phyloP scores from a whole-genome alignment of 371 early-diverging fungal genomes.

The Funneliformis caledonium region DNA sequence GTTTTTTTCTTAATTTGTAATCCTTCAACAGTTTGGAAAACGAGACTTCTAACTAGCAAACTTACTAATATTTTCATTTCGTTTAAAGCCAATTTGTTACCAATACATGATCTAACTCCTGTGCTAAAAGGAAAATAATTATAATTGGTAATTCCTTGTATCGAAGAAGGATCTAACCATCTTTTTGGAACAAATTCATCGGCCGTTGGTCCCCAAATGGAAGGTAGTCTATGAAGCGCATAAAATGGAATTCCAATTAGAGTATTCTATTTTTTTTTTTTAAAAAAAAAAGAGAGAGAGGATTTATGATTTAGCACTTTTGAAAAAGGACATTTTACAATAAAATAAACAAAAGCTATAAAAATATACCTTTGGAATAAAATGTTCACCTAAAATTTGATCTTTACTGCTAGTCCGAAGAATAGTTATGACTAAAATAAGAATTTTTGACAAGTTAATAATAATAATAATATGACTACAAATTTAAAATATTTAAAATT shows the following conservation, averaged over 20 bases:
- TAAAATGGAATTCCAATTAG: not conserved
- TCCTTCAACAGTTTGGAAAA: constrained; percentile 46
- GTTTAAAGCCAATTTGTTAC: constrained; percentile 50
- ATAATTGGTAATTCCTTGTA: constrained; percentile 39
- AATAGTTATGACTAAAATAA: not conserved
- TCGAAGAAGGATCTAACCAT: not conserved
- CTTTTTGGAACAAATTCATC: constrained; percentile 13
- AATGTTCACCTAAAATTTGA: not conserved
- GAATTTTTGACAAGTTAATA: not conserved
- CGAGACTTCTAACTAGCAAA: constrained; percentile 45
- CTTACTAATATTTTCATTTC: constrained; percentile 52
- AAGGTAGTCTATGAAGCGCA: not conserved
- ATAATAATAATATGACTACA: not conserved
- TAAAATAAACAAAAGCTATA: not conserved
- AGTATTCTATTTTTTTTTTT: not conserved
- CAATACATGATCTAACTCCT: constrained; percentile 54
- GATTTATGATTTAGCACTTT: not conserved
- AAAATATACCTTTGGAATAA: constrained; percentile 23
- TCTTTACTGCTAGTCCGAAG: not conserved
- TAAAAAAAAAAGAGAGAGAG: not conserved
- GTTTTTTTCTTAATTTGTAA: constrained; percentile 46
- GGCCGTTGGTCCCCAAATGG: constrained; percentile 6
- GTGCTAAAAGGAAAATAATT: constrained; percentile 66
- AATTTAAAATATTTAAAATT: not conserved
- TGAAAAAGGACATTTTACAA: not conserved